phyloP scores from a whole-genome alignment of 140 eudicot genomes.

The Erigeron philadelphicus region DNA sequence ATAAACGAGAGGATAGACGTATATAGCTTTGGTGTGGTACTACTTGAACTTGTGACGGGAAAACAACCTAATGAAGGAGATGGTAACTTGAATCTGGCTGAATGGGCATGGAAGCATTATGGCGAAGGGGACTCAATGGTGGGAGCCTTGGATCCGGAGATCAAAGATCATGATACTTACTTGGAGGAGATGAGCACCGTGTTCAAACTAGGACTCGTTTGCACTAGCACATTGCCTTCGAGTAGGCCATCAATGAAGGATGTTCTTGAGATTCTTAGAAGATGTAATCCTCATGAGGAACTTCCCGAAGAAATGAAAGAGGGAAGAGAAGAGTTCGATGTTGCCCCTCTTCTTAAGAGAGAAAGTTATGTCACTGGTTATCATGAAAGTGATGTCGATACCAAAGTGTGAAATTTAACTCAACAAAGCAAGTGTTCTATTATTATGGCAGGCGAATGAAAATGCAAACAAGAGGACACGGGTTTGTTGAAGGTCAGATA shows the following conservation, averaged over 20 bases:
- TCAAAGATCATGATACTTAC: conserved; percentile 38
- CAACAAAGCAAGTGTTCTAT: neutral
- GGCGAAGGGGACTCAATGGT: conserved; percentile 45
- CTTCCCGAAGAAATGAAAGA: conserved; percentile 35
- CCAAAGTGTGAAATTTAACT: conserved; percentile 11
- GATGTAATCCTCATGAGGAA: conserved; percentile 26
- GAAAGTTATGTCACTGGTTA: conserved; percentile 48
- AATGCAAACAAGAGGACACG: neutral
- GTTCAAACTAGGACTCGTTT: conserved; percentile 63
- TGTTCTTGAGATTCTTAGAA: conserved; percentile 54
- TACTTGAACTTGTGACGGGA: conserved; percentile 73
- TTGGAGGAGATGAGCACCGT: conserved; percentile 53
- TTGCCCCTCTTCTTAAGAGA: conserved; percentile 55
- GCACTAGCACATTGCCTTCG: conserved; percentile 63
- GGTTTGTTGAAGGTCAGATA: neutral
- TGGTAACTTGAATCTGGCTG: conserved; percentile 51
- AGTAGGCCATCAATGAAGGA: conserved; percentile 81
- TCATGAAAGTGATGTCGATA: conserved; percentile 29
- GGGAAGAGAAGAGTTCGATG: conserved; percentile 41
- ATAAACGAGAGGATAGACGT: conserved; percentile 68
- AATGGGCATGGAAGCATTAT: conserved; percentile 81
- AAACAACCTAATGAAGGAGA: conserved; percentile 55
- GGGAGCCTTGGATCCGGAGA: conserved; percentile 45
- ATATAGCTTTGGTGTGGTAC: conserved; percentile 72
- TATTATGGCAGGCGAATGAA: neutral